phyloP scores from a whole-genome alignment of 108 stramenopile genomes.

The Skeletonema grethae region DNA sequence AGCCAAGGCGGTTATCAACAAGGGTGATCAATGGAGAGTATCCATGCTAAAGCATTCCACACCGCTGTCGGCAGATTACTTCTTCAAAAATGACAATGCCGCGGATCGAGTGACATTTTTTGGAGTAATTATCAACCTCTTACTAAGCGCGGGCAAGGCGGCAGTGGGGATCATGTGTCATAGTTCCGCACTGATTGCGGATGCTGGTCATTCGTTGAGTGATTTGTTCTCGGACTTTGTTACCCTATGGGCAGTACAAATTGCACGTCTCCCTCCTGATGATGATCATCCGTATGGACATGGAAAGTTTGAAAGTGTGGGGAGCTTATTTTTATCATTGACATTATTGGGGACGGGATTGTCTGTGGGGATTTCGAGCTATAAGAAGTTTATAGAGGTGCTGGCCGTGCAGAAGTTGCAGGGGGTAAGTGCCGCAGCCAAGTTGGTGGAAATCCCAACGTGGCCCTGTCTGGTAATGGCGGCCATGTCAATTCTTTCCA shows the following conservation, averaged over 20 bases:
- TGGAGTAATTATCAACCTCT: slow-evolving; percentile 81
- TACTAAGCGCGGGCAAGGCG: slow-evolving; percentile 76
- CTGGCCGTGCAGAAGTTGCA: slow-evolving; percentile 30
- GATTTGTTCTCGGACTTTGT: slow-evolving; percentile 94
- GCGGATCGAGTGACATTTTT: slow-evolving; percentile 89
- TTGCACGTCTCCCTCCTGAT: slow-evolving; percentile 85
- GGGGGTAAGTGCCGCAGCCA: slow-evolving; percentile 44
- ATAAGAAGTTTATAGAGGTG: slow-evolving; percentile 61
- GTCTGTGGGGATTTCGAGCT: slow-evolving; percentile 81
- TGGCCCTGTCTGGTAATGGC: slow-evolving; percentile 88
- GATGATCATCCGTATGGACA: slow-evolving; percentile 97
- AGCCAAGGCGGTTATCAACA: slow-evolving; percentile 35
- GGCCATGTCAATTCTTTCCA: slow-evolving; percentile 79
- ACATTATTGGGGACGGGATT: slow-evolving; percentile 90
- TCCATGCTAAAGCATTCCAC: slow-evolving; percentile 50
- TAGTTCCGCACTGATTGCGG: slow-evolving; percentile 90
- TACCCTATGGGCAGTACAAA: slow-evolving; percentile 89
- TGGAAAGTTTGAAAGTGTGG: slow-evolving; percentile 95
- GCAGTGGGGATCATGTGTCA: slow-evolving; percentile 81
- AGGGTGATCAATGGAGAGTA: slow-evolving; percentile 49
- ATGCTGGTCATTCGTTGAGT: slow-evolving; percentile 93
- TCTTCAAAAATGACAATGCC: slow-evolving; percentile 62
- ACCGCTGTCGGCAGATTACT: slow-evolving; percentile 49
- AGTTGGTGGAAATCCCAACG: slow-evolving; percentile 50
- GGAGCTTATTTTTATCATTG: slow-evolving; percentile 87